phyloP scores from a whole-genome alignment of 352 stramenopile genomes.

The Globisporangium recalcitrans region DNA sequence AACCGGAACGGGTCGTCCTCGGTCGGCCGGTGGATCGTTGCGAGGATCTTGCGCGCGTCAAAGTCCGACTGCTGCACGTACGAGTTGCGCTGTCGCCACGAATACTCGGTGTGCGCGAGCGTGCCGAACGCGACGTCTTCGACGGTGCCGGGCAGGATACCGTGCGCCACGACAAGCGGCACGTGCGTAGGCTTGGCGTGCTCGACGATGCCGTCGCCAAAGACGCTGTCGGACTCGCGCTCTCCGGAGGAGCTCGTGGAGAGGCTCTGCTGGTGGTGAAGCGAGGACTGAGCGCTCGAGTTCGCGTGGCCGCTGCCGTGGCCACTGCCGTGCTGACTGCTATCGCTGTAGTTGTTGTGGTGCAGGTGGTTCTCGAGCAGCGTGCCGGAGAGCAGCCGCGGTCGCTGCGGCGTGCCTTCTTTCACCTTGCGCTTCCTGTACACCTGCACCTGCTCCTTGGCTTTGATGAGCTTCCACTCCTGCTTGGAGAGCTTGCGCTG shows the following conservation, averaged over 20 bases:
- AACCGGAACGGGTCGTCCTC: slow-evolving; percentile 48
- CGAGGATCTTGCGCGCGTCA: slow-evolving; percentile 31
- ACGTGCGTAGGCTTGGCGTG: slow-evolving; percentile 32
- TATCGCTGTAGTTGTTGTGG: slow-evolving; percentile 19
- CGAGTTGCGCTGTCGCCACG: slow-evolving; percentile 31
- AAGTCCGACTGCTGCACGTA: slow-evolving; percentile 34
- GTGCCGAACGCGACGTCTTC: slow-evolving; percentile 44
- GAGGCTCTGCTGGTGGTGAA: slow-evolving; percentile 14
- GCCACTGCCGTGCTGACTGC: neutral
- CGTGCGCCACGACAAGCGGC: slow-evolving; percentile 28
- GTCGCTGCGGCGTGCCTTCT: slow-evolving; percentile 23
- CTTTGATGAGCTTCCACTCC: slow-evolving; percentile 53
- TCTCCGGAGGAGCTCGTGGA: slow-evolving; percentile 33
- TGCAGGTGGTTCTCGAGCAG: slow-evolving; percentile 29
- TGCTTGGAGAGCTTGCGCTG: slow-evolving; percentile 27
- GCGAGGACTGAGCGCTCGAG: slow-evolving; percentile 5
- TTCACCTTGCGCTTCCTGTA: slow-evolving; percentile 40
- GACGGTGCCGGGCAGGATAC: slow-evolving; percentile 33
- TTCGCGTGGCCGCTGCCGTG: neutral
- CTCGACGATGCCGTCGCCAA: slow-evolving; percentile 33
- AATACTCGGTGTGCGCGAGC: slow-evolving; percentile 28
- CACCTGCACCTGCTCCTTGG: slow-evolving; percentile 49
- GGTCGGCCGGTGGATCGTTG: slow-evolving; percentile 33
- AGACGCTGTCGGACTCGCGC: slow-evolving; percentile 31
- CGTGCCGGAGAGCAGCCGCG: slow-evolving; percentile 38